A percentile compares a stretch with the other conserved stretches of the same genome.
Evolutionary conservation across 257 asterid species (phyloP).

Genomic region (Penstemon newberryi): DNA sequence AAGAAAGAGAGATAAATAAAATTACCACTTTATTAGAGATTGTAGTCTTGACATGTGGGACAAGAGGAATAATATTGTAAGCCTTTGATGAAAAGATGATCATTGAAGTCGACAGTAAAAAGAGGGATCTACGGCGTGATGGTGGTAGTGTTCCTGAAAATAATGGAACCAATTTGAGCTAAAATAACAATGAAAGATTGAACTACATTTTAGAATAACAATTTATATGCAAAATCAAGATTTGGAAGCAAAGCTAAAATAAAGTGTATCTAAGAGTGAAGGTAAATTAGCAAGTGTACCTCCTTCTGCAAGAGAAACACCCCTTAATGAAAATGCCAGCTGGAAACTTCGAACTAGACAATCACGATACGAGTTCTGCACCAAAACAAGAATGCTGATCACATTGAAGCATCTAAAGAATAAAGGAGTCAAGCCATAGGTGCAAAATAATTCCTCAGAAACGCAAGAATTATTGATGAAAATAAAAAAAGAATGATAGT

Average conservation of each 20-base stretch:
- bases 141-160: conserved; percentile 78
- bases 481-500: not conserved
- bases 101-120: conserved; percentile 81
- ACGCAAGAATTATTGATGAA: not conserved
- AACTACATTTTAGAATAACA: not conserved
- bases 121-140: conserved; percentile 92
- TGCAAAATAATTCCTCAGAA: too few species aligned
- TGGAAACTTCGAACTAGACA: conserved; percentile 77
- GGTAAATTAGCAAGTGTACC: conserved; percentile 42
- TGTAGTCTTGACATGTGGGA: conserved; percentile 51
- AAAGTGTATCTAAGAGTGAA: not conserved
- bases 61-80: conserved; percentile 57
- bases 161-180: conserved; percentile 17
- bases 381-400: conserved; percentile 14
- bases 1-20: conserved; percentile 21
- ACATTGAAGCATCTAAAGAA: not conserved
- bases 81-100: conserved; percentile 80
- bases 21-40: conserved; percentile 59
- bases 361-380: conserved; percentile 78
- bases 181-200: not conserved
- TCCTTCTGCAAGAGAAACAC: conserved; percentile 55
- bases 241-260: conserved; percentile 11
- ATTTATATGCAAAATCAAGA: conserved; percentile 7
- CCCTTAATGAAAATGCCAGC: conserved; percentile 79
- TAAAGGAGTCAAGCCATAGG: too few species aligned